A percentile compares a stretch with the other conserved stretches of the same genome.
Evolutionary conservation across 768 basidiomycete genomes (phyloP).

Genomic region (Tulasnella sp.): DNA sequence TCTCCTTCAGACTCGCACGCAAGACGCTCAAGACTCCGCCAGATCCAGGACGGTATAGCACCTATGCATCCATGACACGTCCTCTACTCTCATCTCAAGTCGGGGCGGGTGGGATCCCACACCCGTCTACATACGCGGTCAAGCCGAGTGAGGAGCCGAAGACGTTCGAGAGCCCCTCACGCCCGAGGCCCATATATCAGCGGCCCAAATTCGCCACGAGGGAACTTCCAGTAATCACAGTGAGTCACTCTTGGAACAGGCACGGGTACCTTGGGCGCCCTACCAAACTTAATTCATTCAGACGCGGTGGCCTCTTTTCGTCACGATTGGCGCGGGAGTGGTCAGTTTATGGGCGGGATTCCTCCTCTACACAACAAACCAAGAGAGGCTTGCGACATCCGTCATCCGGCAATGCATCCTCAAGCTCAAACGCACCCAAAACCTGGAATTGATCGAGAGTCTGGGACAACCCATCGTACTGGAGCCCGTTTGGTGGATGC

Average conservation of each 20-base stretch:
- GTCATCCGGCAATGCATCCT: conserved; percentile 17
- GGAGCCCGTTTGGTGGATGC: conserved; percentile 18
- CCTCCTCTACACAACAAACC: conserved; percentile 18
- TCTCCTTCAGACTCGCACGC: conserved; percentile 2
- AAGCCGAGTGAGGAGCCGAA: conserved; percentile 1
- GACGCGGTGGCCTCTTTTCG: conserved; percentile 13
- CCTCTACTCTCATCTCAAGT: not conserved
- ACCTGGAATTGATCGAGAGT: conserved; percentile 4
- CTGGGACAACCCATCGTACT: conserved; percentile 14
- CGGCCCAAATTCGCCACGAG: conserved; percentile 10
- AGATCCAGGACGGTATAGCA: conserved; percentile 14
- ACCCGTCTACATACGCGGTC: conserved; percentile 10
- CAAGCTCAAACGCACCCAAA: conserved; percentile 3
- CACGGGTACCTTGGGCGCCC: not conserved
- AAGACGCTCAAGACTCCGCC: conserved; percentile 9
- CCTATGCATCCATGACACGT: conserved; percentile 5
- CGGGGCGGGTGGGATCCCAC: not conserved
- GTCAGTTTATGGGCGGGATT: conserved; percentile 18
- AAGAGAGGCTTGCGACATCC: conserved; percentile 19
- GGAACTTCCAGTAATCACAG: conserved; percentile 14
- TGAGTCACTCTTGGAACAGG: conserved; percentile 8
- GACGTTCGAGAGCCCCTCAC: not conserved
- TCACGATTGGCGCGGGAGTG: conserved; percentile 12
- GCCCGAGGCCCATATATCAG: conserved; percentile 2
- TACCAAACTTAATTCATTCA: not conserved